Conservation (phyloP, 805 yeast species). For the Torulaspora gathmanii region DNA sequence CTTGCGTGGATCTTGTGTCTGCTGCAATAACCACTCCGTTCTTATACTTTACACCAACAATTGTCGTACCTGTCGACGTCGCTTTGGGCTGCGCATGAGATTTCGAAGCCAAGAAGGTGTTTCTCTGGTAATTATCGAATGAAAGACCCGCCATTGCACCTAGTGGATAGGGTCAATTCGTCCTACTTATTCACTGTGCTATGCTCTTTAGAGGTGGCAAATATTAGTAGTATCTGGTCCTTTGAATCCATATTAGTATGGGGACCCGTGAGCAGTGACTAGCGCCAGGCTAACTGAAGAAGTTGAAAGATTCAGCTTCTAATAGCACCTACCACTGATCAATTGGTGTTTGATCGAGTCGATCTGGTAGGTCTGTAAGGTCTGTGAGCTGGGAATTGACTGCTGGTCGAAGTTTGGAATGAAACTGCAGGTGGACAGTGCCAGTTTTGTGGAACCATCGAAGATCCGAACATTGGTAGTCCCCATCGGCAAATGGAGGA, state of each 20-base stretch:
- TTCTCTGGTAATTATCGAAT: slow-evolving; percentile 92
- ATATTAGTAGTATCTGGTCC: background rate
- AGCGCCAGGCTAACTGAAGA: background rate
- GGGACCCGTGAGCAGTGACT: background rate
- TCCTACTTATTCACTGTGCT: background rate
- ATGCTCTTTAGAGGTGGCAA: slow-evolving; percentile 13
- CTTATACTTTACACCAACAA: slow-evolving; percentile 89
- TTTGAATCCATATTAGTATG: background rate
- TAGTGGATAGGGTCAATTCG: slow-evolving; percentile 3
- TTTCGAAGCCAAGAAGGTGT: slow-evolving; percentile 61
- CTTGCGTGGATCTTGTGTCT: slow-evolving; percentile 97
- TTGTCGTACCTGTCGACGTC: slow-evolving; percentile 98
- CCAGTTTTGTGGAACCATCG: slow-evolving; percentile 52
- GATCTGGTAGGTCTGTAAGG: background rate
- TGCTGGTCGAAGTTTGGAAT: slow-evolving; percentile 1
- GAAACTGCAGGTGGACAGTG: slow-evolving; percentile 2
- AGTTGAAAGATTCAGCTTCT: background rate
- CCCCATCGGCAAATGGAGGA: slow-evolving; percentile 53
- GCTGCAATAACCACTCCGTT: slow-evolving; percentile 98
- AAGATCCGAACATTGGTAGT: slow-evolving; percentile 61
- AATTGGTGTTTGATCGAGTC: background rate
- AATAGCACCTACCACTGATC: background rate
- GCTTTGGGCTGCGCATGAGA: slow-evolving; percentile 77
- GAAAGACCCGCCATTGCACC: slow-evolving; percentile 76
- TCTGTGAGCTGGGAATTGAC: background rate